These are phyloP conservation scores for Silene conica DNA, from an alignment of 148 eudicot genomes.

Conservation along the genomic window DNA sequence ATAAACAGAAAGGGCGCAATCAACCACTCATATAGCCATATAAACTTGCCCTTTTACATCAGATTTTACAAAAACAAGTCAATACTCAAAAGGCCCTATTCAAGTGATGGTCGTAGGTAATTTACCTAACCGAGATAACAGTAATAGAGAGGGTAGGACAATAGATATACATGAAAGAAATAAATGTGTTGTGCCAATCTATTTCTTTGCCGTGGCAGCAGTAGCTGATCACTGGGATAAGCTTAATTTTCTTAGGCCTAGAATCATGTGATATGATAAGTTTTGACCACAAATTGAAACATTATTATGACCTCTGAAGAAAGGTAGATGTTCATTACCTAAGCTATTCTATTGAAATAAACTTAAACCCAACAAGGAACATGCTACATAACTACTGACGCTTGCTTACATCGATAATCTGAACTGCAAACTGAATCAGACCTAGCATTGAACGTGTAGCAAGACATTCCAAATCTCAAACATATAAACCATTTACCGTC, in stretches of 20 bases:
- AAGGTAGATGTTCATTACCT: background rate
- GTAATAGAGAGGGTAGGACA: background rate
- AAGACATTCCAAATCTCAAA: background rate
- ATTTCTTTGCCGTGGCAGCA: background rate
- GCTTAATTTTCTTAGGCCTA: slow-evolving; percentile 3
- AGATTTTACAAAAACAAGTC: background rate
- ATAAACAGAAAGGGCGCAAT: background rate
- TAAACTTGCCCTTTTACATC: background rate
- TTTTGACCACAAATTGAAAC: background rate
- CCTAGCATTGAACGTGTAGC: background rate
- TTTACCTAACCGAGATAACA: background rate
- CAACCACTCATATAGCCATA: background rate
- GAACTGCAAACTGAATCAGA: background rate
- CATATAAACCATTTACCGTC: background rate
- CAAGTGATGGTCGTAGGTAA: too few species aligned
- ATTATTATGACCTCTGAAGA: background rate
- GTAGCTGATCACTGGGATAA: background rate
- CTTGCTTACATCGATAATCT: background rate
- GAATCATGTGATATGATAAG: background rate
- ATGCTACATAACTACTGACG: background rate
- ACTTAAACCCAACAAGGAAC: background rate
- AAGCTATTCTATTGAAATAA: background rate
- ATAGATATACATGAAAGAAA: background rate
- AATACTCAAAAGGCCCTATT: background rate
- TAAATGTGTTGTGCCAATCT: background rate